Percentiles rank a stretch among this genome's conserved stretches.
Conservation (phyloP, 2,329 filamentous ascomycete species). For the Coleophoma crateriformis region DNA sequence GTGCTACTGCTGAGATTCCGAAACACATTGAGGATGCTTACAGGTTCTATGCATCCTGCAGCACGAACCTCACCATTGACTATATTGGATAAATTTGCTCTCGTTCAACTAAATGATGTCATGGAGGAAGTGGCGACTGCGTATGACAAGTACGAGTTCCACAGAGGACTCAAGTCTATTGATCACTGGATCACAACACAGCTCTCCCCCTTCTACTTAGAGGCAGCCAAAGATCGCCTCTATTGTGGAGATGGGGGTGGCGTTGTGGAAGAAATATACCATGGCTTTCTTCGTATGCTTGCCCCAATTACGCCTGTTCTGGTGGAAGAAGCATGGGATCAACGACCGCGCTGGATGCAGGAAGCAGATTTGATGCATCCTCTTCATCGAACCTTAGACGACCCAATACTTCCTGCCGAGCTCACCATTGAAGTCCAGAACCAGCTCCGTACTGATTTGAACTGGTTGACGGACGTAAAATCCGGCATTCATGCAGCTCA, state of each 20-base stretch:
- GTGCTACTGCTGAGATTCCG: conserved; percentile 79
- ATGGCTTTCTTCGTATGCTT: conserved; percentile 71
- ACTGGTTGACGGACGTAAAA: conserved; percentile 31
- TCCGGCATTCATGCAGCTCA: conserved; percentile 68
- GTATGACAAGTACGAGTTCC: conserved; percentile 73
- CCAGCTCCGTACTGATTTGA: conserved; percentile 16
- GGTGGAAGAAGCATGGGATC: conserved; percentile 83
- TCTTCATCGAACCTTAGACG: conserved; percentile 28
- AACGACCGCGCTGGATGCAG: conserved; percentile 62
- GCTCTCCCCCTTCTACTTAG: conserved; percentile 89
- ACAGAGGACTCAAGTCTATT: conserved; percentile 66
- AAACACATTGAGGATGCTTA: conserved; percentile 82
- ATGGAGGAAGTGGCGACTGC: conserved; percentile 59
- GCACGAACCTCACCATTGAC: conserved; percentile 44
- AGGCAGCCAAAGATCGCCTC: conserved; percentile 83
- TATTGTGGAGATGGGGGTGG: conserved; percentile 75
- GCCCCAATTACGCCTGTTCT: conserved; percentile 76
- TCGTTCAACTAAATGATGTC: conserved; percentile 66
- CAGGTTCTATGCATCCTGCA: conserved; percentile 60
- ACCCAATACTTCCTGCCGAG: conserved; percentile 10
- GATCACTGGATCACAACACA: conserved; percentile 80
- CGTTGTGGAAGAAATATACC: conserved; percentile 60
- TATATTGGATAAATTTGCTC: conserved; percentile 66
- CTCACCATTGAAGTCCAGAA: conserved; percentile 1
- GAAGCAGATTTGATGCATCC: conserved; percentile 32